A percentile compares a stretch with the other conserved stretches of the same genome.
Conservation (phyloP, 2,329 filamentous ascomycete genomes). For the Pseudogymnoascus sp. region DNA sequence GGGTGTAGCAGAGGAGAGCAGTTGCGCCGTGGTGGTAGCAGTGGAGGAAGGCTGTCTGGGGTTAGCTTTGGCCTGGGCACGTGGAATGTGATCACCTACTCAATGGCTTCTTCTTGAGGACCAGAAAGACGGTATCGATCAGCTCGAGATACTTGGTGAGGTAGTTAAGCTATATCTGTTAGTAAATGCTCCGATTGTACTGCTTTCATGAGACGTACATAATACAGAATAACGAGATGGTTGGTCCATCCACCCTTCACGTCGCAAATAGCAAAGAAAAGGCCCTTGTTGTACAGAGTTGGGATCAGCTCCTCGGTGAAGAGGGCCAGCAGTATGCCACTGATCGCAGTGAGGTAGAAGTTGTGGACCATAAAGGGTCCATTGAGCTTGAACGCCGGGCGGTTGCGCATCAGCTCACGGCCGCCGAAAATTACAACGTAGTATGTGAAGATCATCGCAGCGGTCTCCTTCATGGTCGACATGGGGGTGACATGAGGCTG, state of each 20-base stretch:
- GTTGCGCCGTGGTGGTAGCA: constrained; percentile 98
- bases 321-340: constrained; percentile 68
- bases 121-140: constrained; percentile 90
- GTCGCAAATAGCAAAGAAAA: constrained; percentile 86
- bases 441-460: constrained; percentile 76
- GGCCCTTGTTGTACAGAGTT: constrained; percentile 67
- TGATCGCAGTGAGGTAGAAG: constrained; percentile 83
- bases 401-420: constrained; percentile 82
- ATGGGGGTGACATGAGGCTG: constrained; percentile 73
- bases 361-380: constrained; percentile 92
- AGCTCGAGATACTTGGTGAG: constrained; percentile 96
- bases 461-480: constrained; percentile 79
- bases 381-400: constrained; percentile 79
- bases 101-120: constrained; percentile 98
- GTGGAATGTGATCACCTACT: constrained; percentile 42
- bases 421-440: constrained; percentile 91
- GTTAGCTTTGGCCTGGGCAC: neutral
- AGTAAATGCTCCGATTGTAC: constrained; percentile 25
- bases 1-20: constrained; percentile 94
- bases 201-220: constrained; percentile 55
- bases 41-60: constrained; percentile 72
- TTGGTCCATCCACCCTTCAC: constrained; percentile 84
- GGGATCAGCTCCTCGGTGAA: constrained; percentile 89
- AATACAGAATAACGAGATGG: constrained; percentile 89
- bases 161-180: constrained; percentile 73